These are phyloP conservation scores for Brassica balearica DNA, from an alignment of 441 rosid species.

Conservation along the genomic window DNA sequence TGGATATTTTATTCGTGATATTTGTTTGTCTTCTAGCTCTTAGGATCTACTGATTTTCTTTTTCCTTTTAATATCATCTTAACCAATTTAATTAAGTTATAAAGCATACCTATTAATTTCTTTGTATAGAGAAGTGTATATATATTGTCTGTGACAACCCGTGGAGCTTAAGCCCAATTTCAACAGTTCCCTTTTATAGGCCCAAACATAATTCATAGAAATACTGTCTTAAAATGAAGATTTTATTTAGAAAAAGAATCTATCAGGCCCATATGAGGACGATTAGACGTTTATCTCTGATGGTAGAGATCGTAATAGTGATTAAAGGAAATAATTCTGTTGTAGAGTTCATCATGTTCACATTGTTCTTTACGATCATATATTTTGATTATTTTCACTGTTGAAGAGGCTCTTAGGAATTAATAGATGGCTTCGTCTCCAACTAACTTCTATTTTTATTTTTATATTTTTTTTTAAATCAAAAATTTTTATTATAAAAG, in stretches of 20 bases:
- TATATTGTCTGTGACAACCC: not conserved
- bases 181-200: not conserved
- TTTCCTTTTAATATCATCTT: not conserved
- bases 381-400: too few relatives aligned
- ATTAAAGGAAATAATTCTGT: too few relatives aligned
- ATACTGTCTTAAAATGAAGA: not conserved
- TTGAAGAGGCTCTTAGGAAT: too few relatives aligned
- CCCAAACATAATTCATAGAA: not conserved
- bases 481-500: too few relatives aligned
- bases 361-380: too few relatives aligned
- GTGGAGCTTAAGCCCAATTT: not conserved
- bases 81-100: not conserved
- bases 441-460: too few relatives aligned
- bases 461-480: too few relatives aligned
- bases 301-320: too few relatives aligned
- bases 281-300: not conserved
- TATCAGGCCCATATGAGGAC: not conserved
- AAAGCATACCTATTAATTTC: not conserved
- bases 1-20: constrained; percentile 15
- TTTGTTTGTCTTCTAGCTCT: constrained; percentile 17
- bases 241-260: not conserved
- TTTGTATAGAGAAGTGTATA: not conserved
- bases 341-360: too few relatives aligned
- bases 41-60: not conserved
- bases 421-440: too few relatives aligned